Evolutionary conservation across 768 basidiomycete species (phyloP), one percentile per base, ranked within the genome.

Genomic region (Amanita exitialis): DNA sequence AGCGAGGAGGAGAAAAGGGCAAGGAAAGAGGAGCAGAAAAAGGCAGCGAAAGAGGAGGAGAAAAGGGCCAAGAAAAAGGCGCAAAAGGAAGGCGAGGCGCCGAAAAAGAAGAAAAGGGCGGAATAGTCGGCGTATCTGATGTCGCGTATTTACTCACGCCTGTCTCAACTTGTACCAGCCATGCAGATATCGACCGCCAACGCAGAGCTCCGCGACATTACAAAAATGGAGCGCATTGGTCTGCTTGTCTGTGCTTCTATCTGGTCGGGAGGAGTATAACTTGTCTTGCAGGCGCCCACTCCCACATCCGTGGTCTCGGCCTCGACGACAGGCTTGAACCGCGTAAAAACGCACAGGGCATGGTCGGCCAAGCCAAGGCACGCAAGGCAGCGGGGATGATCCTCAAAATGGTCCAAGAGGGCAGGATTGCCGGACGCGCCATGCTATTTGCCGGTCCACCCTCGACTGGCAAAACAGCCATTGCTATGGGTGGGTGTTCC

Each of bases 401-500:
- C 54, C 77, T 98, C 60, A 94, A 87, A 69, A 95, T 99, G 94
- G 93, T 98, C 5, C 90, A 96, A 65, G 91, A 96, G 60, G 92
- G 92, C 15, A 76, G 85, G 52, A 97, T 98, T 60, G 93, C 96
- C 0, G 96, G 96, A 23, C 79, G 95, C 39, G 91, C 94, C 5
- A 94, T 99, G 69, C 73, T 99, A 49, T 96, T 99, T 67, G 96
- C 96, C 15, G 96, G 96, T 0, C 96, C 96, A 5, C 94, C 96
- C 5, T 91, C 90, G 28, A 92, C 93, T 0, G 96, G 96, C 21
- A 99, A 99, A 69, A 98, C 96, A 0, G 96, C 96, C 28, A 96
- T 99, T 61, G 96, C 95, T 4, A 78, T 98, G 68, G 95, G 93
- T 89, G 58, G 47, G 79, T 73, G 9, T 9, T 7, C 37, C 7